A percentile compares a stretch with the other conserved stretches of the same genome.
Evolutionary conservation across 2,329 filamentous ascomycete species (phyloP).

Genomic region (Trematosphaeria pertusa): DNA sequence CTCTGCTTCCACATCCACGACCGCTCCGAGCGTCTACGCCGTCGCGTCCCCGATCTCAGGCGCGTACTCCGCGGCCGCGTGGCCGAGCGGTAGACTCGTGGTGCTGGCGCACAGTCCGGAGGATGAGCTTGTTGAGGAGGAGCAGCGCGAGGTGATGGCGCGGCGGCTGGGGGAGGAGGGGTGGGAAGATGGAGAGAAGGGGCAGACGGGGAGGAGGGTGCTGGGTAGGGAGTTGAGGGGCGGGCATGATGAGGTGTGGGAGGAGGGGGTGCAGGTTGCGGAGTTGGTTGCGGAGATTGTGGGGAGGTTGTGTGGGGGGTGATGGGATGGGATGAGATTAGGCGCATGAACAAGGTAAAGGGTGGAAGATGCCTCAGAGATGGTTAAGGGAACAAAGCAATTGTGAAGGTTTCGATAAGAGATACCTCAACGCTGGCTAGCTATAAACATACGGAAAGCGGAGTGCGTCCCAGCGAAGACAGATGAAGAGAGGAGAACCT

Average conservation of each 20-base stretch:
- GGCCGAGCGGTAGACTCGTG: conserved; percentile 47
- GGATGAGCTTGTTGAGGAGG: conserved; percentile 59
- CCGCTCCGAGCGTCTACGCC: too few relatives aligned
- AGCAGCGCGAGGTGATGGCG: conserved; percentile 66
- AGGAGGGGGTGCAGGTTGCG: conserved; percentile 65
- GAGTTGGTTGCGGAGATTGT: conserved; percentile 44
- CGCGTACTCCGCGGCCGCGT: conserved; percentile 51
- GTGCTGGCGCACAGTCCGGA: conserved; percentile 55
- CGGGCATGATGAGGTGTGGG: conserved; percentile 70
- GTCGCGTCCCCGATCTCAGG: conserved; percentile 60
- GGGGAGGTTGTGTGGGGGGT: conserved; percentile 18
- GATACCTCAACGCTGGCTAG: too few relatives aligned
- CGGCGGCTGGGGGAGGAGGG: conserved; percentile 55
- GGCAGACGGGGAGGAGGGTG: conserved; percentile 35
- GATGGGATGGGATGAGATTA: conserved; percentile 3
- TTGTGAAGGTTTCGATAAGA: not conserved
- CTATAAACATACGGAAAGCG: conserved; percentile 21
- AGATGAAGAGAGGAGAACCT: conserved; percentile 27
- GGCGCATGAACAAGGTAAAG: not conserved
- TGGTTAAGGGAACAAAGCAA: not conserved
- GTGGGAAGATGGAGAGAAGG: conserved; percentile 40
- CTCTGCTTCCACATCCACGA: conserved; percentile 20
- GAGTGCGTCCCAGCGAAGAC: too few relatives aligned
- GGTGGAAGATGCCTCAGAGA: not conserved
- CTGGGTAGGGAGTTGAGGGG: conserved; percentile 59